Base-by-base conservation (phyloP, 495 filamentous ascomycete species). In the Neurospora tetraspora region DNA sequence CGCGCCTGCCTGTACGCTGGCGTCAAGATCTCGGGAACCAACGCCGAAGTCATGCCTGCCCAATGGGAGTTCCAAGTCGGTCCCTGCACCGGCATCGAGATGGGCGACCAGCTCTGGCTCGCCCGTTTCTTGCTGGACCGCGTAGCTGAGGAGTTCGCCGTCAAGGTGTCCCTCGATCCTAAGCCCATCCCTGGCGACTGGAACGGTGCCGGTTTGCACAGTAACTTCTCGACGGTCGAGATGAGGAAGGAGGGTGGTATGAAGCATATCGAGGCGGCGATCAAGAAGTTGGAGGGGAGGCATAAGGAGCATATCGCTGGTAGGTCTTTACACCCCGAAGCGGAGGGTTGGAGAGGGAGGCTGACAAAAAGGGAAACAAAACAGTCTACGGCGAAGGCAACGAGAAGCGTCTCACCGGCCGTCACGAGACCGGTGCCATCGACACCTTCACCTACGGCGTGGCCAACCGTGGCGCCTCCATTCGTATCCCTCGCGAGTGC, bases 41-140 rank as follows among this genome's bases (percentile, higher is more conserved):
- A 97, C 83, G 94, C 94, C 47, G 94, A 97, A 88, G 94, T 97
- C 80, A 69, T 69, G 45, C 93, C 94, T 68, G 93, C 91, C 73
- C 94, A 97, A 82, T 97, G 94, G 94, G 94, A 97, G 83, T 97
- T 94, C 90, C 94, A 97, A 82, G 91, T 97, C 77, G 94, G 94
- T 69, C 94, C 94, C 72, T 96, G 94, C 84, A 79, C 84, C 47
- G 94, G 94, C 61, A 97, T 97, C 81, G 88, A 93, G 78, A 79
- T 97, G 89, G 94, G 94, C 83, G 94, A 97, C 82, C 91, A 96
- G 73, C 91, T 97, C 79, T 97, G 94, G 94, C 88, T 96, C 81
- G 92, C 94, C 74, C 93, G 94, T 73, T 97, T 94, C 88, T 86
- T 97, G 39, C 93, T 97, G 74, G 90, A 94, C 89, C 93, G 94